phyloP scores from a whole-genome alignment of 345 rosid genomes.

The Nephelium lappaceum region DNA sequence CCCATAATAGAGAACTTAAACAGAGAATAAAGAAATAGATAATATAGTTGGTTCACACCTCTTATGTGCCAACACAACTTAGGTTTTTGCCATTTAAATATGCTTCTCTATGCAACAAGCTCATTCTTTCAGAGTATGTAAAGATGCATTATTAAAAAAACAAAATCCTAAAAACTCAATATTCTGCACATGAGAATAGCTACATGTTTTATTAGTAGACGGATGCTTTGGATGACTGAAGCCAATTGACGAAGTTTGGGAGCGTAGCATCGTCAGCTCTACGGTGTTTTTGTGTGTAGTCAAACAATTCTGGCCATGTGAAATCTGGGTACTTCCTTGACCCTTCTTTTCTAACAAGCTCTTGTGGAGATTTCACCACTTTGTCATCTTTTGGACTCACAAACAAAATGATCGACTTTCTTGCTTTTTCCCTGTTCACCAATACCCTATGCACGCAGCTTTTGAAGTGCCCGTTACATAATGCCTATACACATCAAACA shows the following conservation, averaged over 20 bases:
- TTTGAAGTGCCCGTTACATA: conserved; percentile 61
- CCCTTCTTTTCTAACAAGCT: conserved; percentile 38
- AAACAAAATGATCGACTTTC: conserved; percentile 63
- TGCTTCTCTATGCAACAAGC: too few relatives aligned
- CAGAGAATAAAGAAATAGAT: too few relatives aligned
- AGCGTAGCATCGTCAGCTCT: conserved; percentile 50
- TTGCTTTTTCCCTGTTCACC: conserved; percentile 51
- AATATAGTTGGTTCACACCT: too few relatives aligned
- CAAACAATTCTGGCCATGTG: conserved; percentile 71
- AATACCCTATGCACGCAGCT: conserved; percentile 74
- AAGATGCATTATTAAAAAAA: too few relatives aligned
- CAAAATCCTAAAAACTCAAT: too few relatives aligned
- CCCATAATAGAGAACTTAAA: too few relatives aligned
- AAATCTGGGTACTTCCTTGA: conserved; percentile 66
- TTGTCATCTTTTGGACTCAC: conserved; percentile 60
- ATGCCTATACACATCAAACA: conserved; percentile 37
- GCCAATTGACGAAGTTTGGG: conserved; percentile 2
- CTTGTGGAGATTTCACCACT: conserved; percentile 64
- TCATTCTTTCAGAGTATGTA: too few relatives aligned
- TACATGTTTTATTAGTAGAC: too few relatives aligned
- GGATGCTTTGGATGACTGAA: too few relatives aligned
- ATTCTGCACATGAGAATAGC: too few relatives aligned
- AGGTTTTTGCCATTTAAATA: too few relatives aligned
- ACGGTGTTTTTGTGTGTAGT: conserved; percentile 53
- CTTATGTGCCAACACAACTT: too few relatives aligned